Evolutionary conservation across 192 early-diverging fungal genomes (phyloP), one percentile per base, ranked within the genome.

Genomic region (Gamsiella multidivaricata): DNA sequence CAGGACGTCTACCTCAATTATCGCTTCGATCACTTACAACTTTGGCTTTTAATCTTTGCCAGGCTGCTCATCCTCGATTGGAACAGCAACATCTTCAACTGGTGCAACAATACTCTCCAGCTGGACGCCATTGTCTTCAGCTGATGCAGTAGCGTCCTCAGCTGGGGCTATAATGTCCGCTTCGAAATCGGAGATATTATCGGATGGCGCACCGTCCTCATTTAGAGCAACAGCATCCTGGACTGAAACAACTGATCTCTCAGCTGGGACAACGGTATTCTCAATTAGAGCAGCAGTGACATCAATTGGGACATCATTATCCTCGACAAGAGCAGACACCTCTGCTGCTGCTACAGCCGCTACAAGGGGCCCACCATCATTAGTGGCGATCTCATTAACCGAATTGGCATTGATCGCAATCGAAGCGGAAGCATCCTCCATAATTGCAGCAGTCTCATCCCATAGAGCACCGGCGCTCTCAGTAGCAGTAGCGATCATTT

Each of bases 391-490:
- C 28, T 43, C 49, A n/a, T 59, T 20, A 31, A 18, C 41, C 12
- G 32, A 8, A 2, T 14, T 33, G 10, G 8, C 54, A 23, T 22
- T 18, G 5, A 22, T 12, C 37, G 12, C 37, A 5, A 39, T 39
- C 7, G 37, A 5, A 39, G n/a, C n/a, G n/a, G n/a, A n/a, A n/a
- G n/a, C n/a, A n/a, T n/a, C n/a, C n/a, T n/a, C n/a, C n/a, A n/a
- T n/a, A n/a, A 49, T 26, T 54, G 53, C 17, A 23, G 39, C 39
- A 3, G 34, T 58, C 23, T 58, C 55, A n/a, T n/a, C n/a, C n/a
- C n/a, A n/a, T n/a, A n/a, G n/a, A n/a, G n/a, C n/a, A n/a, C n/a
- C n/a, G n/a, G n/a, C n/a, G n/a, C n/a, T n/a, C n/a, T n/a, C n/a
- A n/a, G n/a, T n/a, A n/a, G n/a, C n/a, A n/a, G n/a, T n/a, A n/a